Conservation (phyloP, 139 green algal species). For the Diplosphaera chodatii region DNA sequence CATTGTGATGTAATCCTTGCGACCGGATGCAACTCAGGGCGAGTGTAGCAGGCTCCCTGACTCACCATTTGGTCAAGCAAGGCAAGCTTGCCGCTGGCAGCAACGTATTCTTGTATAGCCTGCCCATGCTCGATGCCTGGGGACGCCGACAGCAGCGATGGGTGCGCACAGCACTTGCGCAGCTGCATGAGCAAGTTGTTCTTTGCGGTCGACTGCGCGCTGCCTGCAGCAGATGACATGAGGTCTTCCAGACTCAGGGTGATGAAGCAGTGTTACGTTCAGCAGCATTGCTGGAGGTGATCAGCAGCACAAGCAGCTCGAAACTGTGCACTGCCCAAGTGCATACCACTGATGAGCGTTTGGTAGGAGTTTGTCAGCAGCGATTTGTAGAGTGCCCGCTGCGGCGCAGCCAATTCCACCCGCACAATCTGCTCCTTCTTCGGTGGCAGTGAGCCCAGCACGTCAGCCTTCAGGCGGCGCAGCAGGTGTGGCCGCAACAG, state of each 20-base stretch:
- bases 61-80: conserved; percentile 74
- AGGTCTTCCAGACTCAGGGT: no score
- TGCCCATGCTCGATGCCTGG: conserved; percentile 2
- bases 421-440: conserved; percentile 78
- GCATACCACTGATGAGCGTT: conserved; percentile 17
- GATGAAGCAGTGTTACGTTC: no score
- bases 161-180: conserved; percentile 74
- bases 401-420: conserved; percentile 49
- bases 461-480: conserved; percentile 72
- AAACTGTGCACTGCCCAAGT: no score
- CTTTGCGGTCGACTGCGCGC: conserved; percentile 17
- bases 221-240: neutral
- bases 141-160: conserved; percentile 42
- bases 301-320: no score
- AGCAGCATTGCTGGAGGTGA: no score
- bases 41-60: no score
- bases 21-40: no score
- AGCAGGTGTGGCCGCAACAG: conserved; percentile 64
- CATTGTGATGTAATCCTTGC: no score
- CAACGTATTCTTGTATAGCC: neutral
- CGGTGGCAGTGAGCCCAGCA: conserved; percentile 70
- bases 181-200: conserved; percentile 52
- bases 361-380: conserved; percentile 43
- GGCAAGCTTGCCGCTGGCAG: conserved; percentile 69
- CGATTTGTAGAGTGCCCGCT: conserved; percentile 45